Conservation (phyloP, 345 rosid species). For the Bruguiera sexangula region DNA sequence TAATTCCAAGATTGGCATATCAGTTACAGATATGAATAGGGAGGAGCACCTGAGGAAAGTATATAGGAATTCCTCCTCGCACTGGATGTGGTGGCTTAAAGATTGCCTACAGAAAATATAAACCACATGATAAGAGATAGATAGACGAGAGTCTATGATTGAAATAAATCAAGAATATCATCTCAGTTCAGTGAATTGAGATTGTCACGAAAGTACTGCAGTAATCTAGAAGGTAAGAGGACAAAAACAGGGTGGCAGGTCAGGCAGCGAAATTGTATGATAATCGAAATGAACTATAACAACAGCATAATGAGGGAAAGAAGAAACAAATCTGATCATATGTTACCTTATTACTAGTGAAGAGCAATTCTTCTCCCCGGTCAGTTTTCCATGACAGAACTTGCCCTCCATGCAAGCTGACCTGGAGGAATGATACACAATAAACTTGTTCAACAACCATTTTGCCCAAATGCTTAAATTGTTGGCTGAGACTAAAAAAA, state of each 20-base stretch:
- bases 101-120: slow-evolving; percentile 46
- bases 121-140: background rate
- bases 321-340: background rate
- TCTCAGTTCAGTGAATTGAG: too few species aligned
- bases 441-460: too few species aligned
- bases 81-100: slow-evolving; percentile 75
- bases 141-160: too few species aligned
- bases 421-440: slow-evolving; percentile 39
- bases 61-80: slow-evolving; percentile 91
- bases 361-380: slow-evolving; percentile 76
- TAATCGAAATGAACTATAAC: background rate
- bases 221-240: too few species aligned
- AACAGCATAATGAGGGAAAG: background rate
- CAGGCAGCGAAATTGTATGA: too few species aligned
- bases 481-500: too few species aligned
- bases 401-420: slow-evolving; percentile 91
- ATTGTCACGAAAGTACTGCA: too few species aligned
- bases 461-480: too few species aligned
- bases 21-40: background rate
- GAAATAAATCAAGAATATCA: too few species aligned
- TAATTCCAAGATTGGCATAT: background rate
- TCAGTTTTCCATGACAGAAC: slow-evolving; percentile 91
- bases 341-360: slow-evolving; percentile 73
- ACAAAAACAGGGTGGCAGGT: too few species aligned
- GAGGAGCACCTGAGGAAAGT: slow-evolving; percentile 79